Evolutionary conservation across 2,329 filamentous ascomycete genomes (phyloP).

Genomic region (Chaetomiaceae sp.): DNA sequence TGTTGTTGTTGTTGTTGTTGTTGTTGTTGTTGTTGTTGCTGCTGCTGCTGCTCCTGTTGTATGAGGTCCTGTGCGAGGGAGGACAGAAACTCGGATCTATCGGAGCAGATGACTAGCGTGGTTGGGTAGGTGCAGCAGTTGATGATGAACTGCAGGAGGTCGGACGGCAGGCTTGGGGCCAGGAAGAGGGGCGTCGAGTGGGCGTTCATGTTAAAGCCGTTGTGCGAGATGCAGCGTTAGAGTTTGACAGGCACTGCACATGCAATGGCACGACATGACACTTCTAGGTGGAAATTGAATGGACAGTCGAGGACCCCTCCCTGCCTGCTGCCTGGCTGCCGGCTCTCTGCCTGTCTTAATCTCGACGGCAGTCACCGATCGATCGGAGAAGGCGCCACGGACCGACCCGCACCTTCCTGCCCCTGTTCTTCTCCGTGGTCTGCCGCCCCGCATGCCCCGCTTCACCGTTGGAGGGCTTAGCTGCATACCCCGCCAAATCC

Average conservation of each 20-base stretch:
- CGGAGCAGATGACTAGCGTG: conserved; percentile 66
- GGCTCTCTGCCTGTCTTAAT: too few species aligned
- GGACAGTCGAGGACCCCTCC: too few species aligned
- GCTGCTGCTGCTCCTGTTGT: conserved; percentile 19
- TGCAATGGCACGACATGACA: neutral
- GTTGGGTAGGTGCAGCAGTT: conserved; percentile 51
- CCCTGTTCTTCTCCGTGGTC: neutral
- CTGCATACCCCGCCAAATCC: conserved; percentile 22
- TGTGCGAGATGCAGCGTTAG: neutral
- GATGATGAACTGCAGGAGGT: conserved; percentile 63
- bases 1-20: neutral
- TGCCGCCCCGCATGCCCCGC: conserved; percentile 10
- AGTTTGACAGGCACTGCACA: neutral
- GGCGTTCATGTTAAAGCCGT: neutral
- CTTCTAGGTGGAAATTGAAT: too few species aligned
- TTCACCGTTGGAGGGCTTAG: conserved; percentile 18
- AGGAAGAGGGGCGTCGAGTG: conserved; percentile 38
- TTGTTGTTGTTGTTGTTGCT: neutral
- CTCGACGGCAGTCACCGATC: neutral
- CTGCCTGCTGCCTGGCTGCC: too few species aligned
- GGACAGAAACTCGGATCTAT: conserved; percentile 59
- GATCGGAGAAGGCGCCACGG: neutral
- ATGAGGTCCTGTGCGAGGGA: conserved; percentile 51
- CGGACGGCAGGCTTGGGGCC: conserved; percentile 49
- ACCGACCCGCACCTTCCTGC: conserved; percentile 10